phyloP scores from a whole-genome alignment of 495 filamentous ascomycete genomes.

The Penicillium egyptiacum region DNA sequence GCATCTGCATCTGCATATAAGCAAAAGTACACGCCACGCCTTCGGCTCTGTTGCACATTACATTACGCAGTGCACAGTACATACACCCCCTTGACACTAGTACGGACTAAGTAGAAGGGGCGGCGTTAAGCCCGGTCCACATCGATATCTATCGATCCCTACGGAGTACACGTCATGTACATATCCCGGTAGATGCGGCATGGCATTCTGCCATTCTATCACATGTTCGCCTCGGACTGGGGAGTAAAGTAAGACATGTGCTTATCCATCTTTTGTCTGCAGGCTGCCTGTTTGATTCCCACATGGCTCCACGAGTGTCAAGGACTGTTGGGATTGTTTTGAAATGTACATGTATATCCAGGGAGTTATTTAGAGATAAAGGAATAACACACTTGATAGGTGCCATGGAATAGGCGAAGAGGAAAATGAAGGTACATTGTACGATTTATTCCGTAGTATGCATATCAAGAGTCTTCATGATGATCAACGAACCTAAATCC shows the following conservation, averaged over 20 bases:
- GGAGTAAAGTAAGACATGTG: constrained; percentile 4
- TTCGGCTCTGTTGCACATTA: constrained; percentile 3
- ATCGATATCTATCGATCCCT: neutral
- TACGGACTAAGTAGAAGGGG: neutral
- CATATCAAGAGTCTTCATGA: neutral
- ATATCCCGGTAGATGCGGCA: neutral
- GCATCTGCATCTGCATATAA: neutral
- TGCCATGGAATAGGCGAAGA: neutral
- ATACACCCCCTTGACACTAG: neutral
- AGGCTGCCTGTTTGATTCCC: constrained; percentile 6
- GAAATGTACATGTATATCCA: neutral
- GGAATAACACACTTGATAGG: neutral
- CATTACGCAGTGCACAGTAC: neutral
- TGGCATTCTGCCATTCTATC: neutral
- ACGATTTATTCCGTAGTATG: neutral
- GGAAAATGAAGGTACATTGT: neutral
- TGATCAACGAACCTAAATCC: neutral
- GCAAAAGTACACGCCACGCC: neutral
- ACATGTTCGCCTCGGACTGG: neutral
- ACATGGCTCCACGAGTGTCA: constrained; percentile 13
- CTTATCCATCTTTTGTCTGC: constrained; percentile 4
- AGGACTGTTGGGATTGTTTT: too few relatives aligned
- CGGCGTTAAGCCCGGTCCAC: neutral
- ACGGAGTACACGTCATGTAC: neutral
- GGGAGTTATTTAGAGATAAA: neutral